Evolutionary conservation across 805 yeast species (phyloP).

Genomic region (Starmerella gropengiesseri): DNA sequence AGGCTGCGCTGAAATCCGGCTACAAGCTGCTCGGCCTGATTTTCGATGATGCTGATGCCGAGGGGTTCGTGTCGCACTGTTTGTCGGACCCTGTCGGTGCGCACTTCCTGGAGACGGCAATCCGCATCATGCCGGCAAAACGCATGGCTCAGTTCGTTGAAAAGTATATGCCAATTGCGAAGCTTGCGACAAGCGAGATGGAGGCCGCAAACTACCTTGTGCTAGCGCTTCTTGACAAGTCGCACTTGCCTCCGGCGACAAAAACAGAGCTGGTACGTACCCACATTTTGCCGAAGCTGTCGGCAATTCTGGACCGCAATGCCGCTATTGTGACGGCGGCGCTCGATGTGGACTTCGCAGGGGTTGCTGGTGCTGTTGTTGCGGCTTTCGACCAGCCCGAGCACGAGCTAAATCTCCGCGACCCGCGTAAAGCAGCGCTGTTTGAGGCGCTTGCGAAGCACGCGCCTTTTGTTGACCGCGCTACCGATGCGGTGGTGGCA

Average conservation of each 20-base stretch:
- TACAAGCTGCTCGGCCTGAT: constrained; percentile 12
- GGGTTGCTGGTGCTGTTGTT: constrained; percentile 23
- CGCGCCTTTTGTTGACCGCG: constrained; percentile 42
- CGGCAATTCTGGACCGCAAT: background rate
- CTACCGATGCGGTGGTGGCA: constrained; percentile 35
- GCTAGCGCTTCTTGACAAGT: constrained; percentile 45
- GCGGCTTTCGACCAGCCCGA: constrained; percentile 15
- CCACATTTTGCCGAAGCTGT: constrained; percentile 5
- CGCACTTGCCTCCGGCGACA: constrained; percentile 14
- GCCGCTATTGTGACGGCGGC: constrained; percentile 5
- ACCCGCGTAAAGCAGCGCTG: constrained; percentile 30
- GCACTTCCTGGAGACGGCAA: constrained; percentile 69
- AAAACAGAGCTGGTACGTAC: constrained; percentile 8
- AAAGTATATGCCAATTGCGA: constrained; percentile 51
- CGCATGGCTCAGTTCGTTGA: constrained; percentile 60
- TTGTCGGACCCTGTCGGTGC: constrained; percentile 86
- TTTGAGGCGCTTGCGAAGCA: constrained; percentile 61
- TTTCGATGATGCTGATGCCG: constrained; percentile 34
- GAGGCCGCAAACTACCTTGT: constrained; percentile 65
- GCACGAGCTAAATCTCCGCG: constrained; percentile 19
- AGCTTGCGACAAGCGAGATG: constrained; percentile 62
- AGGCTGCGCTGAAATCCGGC: constrained; percentile 13
- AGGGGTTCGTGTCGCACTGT: constrained; percentile 68
- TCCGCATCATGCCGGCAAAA: constrained; percentile 54
- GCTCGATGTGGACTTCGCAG: constrained; percentile 15